Conservation (phyloP, 257 asterid species). For the Eustoma russellianum region DNA sequence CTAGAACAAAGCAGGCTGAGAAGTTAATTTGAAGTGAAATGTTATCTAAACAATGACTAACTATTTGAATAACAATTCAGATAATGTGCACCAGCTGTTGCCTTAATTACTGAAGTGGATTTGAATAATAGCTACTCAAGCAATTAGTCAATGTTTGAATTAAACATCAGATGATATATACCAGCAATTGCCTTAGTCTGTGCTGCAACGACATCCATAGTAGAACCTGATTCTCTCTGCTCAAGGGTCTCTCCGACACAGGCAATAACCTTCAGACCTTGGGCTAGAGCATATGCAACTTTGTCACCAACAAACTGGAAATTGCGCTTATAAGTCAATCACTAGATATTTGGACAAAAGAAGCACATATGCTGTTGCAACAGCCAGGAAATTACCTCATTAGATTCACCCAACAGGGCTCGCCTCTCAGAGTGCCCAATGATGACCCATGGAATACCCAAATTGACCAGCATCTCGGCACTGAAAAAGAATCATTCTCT, state of each 20-base stretch:
- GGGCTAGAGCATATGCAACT: slow-evolving; percentile 87
- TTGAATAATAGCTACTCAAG: no score
- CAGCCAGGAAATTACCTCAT: slow-evolving; percentile 45
- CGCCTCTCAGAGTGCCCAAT: slow-evolving; percentile 98
- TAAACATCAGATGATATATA: slow-evolving; percentile 12
- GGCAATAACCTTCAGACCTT: slow-evolving; percentile 96
- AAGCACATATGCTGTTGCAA: neutral
- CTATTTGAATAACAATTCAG: no score
- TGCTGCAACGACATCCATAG: slow-evolving; percentile 83
- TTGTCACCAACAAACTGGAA: slow-evolving; percentile 88
- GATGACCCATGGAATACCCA: slow-evolving; percentile 87
- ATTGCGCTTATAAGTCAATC: neutral
- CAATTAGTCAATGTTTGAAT: no score
- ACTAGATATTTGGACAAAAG: neutral
- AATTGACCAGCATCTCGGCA: slow-evolving; percentile 91
- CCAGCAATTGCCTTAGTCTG: slow-evolving; percentile 99
- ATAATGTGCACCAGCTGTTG: no score
- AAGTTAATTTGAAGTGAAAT: no score
- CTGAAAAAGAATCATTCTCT: slow-evolving; percentile 33
- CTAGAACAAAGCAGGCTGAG: no score
- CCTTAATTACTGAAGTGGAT: no score
- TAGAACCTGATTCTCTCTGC: slow-evolving; percentile 91
- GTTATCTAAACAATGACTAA: no score
- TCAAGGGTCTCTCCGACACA: slow-evolving; percentile 99
- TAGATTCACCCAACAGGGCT: slow-evolving; percentile 59